Evolutionary conservation across 1,284 basidiomycete genomes (phyloP).

Genomic region (Schizopora paradoxa): DNA sequence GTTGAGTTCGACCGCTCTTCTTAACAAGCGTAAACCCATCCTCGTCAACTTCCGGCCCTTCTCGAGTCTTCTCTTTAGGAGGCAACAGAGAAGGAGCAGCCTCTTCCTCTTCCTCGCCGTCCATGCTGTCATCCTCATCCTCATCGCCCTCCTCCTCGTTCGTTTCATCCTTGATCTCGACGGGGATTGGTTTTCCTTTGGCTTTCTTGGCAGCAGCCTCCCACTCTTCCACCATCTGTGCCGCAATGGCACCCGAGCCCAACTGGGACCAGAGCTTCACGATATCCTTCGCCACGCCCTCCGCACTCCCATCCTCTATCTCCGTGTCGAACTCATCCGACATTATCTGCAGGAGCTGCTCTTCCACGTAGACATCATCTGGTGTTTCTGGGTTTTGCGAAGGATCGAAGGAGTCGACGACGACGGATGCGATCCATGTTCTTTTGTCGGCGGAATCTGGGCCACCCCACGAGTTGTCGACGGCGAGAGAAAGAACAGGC

Average conservation of each 20-base stretch:
- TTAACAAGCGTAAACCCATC: conserved; percentile 85
- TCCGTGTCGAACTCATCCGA: conserved; percentile 79
- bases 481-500: conserved; percentile 79
- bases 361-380: conserved; percentile 73
- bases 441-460: conserved; percentile 66
- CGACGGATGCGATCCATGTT: conserved; percentile 73
- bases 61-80: conserved; percentile 29
- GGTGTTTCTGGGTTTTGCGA: conserved; percentile 33
- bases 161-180: conserved; percentile 36
- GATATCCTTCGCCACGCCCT: conserved; percentile 65
- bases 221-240: conserved; percentile 44
- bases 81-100: conserved; percentile 52
- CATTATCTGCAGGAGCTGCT: conserved; percentile 74
- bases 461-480: conserved; percentile 81
- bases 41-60: conserved; percentile 74
- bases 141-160: conserved; percentile 38
- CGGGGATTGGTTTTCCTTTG: conserved; percentile 51
- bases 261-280: conserved; percentile 60
- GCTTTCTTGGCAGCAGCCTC: conserved; percentile 59
- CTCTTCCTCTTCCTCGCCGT: conserved; percentile 35
- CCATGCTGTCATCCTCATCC: conserved; percentile 39
- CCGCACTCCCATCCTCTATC: conserved; percentile 78
- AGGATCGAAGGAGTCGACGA: conserved; percentile 80
- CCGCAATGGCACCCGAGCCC: conserved; percentile 26
- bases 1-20: no score